A percentile compares a stretch with the other conserved stretches of the same genome.
These are phyloP conservation scores for Prunus yedoensis DNA, from an alignment of 331 rosid species.

Conservation along the genomic window DNA sequence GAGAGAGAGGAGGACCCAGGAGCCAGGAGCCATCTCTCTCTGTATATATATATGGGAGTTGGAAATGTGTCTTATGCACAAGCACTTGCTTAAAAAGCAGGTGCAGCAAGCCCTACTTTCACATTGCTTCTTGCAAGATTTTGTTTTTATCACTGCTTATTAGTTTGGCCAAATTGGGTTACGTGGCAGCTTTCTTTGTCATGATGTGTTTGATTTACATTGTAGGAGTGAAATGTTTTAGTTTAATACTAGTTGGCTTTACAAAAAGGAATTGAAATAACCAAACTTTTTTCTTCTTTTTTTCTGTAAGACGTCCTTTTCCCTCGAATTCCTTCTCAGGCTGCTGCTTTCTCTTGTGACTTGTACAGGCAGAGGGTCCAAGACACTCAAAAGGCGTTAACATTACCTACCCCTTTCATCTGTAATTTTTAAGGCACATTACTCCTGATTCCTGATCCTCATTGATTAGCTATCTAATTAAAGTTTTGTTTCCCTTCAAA, in stretches of 20 bases:
- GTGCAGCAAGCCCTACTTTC: background rate
- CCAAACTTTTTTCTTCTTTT: background rate
- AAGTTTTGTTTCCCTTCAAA: background rate
- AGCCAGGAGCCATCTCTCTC: too few species aligned
- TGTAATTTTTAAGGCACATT: constrained; percentile 5
- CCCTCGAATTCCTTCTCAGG: background rate
- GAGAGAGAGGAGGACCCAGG: too few species aligned
- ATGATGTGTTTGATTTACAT: background rate
- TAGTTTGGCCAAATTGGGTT: background rate
- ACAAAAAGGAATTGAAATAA: background rate
- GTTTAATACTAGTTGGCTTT: background rate
- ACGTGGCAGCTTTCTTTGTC: constrained; percentile 1
- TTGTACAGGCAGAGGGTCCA: too few species aligned
- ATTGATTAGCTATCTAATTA: background rate
- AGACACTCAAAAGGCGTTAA: too few species aligned
- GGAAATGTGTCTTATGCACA: background rate
- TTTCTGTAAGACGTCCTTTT: background rate
- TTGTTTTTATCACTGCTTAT: background rate
- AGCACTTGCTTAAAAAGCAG: constrained; percentile 2
- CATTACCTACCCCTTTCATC: background rate
- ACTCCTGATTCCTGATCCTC: background rate
- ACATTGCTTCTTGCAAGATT: too few species aligned
- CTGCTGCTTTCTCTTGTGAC: too few species aligned
- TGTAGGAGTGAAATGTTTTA: background rate
- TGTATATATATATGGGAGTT: background rate